A percentile compares a stretch with the other conserved stretches of the same genome.
phyloP scores from a whole-genome alignment of 768 basidiomycete genomes.

The Hirschioporus abietinus region DNA sequence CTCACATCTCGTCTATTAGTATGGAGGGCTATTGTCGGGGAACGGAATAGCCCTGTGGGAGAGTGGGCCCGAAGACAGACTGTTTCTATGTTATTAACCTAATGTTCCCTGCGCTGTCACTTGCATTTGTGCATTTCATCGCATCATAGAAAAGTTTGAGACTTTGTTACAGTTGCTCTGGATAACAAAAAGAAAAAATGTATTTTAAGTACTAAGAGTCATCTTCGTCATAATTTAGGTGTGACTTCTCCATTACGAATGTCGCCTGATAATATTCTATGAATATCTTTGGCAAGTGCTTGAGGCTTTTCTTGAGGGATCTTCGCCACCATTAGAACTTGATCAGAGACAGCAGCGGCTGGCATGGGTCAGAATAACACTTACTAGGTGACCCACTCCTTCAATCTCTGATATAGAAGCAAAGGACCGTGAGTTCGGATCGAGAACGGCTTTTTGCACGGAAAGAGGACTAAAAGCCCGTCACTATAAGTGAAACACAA shows the following conservation, averaged over 20 bases:
- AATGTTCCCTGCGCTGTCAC: background rate
- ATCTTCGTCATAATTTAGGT: too few relatives aligned
- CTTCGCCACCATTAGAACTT: background rate
- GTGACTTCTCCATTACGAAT: too few relatives aligned
- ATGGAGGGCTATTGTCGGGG: constrained; percentile 46
- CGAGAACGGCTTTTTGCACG: constrained; percentile 27
- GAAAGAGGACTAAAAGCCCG: constrained; percentile 22
- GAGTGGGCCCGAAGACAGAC: constrained; percentile 49
- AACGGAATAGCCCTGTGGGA: constrained; percentile 30
- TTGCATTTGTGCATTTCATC: too few relatives aligned
- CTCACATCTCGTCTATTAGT: constrained; percentile 51
- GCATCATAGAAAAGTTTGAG: too few relatives aligned
- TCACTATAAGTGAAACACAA: background rate
- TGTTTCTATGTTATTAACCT: background rate
- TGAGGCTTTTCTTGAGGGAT: background rate
- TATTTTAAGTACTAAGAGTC: too few relatives aligned
- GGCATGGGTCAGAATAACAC: constrained; percentile 6
- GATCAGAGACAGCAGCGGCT: too few relatives aligned
- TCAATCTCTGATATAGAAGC: constrained; percentile 20
- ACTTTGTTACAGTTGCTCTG: too few relatives aligned
- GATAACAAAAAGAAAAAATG: too few relatives aligned
- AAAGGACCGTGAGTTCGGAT: constrained; percentile 21
- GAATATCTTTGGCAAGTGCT: background rate
- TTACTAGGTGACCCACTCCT: constrained; percentile 29
- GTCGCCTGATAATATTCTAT: background rate